These are phyloP conservation scores for Colletotrichum echinochloae DNA, from an alignment of 2,329 filamentous ascomycete species.

Conservation along the genomic window DNA sequence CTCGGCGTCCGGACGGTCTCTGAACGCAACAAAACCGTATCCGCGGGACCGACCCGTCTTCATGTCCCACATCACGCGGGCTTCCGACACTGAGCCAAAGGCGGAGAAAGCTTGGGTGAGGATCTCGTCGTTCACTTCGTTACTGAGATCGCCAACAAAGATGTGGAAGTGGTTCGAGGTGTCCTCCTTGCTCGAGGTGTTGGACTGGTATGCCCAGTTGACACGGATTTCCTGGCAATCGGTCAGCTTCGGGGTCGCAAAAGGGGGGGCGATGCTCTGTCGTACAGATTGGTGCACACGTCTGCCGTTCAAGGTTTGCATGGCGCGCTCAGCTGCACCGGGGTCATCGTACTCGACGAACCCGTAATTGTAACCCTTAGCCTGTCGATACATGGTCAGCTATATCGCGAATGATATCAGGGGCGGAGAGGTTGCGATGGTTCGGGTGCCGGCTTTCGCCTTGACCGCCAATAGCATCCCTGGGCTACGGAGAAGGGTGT, in stretches of 20 bases:
- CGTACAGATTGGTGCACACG: constrained; percentile 94
- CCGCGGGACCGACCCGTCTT: constrained; percentile 98
- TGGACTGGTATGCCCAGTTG: constrained; percentile 99
- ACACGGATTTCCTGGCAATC: constrained; percentile 88
- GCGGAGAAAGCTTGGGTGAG: constrained; percentile 94
- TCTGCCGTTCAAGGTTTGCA: constrained; percentile 96
- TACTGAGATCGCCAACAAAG: constrained; percentile 96
- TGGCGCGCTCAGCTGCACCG: constrained; percentile 93
- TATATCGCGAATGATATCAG: constrained; percentile 9
- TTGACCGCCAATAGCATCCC: constrained; percentile 13
- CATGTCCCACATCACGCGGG: constrained; percentile 99
- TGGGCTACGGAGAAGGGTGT: background rate
- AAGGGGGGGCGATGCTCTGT: constrained; percentile 34
- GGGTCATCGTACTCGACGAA: constrained; percentile 99
- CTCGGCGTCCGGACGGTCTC: constrained; percentile 92
- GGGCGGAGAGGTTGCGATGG: constrained; percentile 1
- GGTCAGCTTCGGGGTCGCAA: constrained; percentile 45
- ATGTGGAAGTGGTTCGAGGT: constrained; percentile 99
- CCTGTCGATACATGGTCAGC: constrained; percentile 62
- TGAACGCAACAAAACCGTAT: constrained; percentile 98
- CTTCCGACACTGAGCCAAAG: constrained; percentile 95
- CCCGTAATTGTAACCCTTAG: constrained; percentile 98
- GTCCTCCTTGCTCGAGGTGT: constrained; percentile 93
- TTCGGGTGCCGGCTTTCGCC: background rate
- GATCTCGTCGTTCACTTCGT: constrained; percentile 98